Percentiles rank a stretch among this genome's conserved stretches.
Evolutionary conservation across 495 filamentous ascomycete species (phyloP).

Genomic region (Podospora appendiculata): DNA sequence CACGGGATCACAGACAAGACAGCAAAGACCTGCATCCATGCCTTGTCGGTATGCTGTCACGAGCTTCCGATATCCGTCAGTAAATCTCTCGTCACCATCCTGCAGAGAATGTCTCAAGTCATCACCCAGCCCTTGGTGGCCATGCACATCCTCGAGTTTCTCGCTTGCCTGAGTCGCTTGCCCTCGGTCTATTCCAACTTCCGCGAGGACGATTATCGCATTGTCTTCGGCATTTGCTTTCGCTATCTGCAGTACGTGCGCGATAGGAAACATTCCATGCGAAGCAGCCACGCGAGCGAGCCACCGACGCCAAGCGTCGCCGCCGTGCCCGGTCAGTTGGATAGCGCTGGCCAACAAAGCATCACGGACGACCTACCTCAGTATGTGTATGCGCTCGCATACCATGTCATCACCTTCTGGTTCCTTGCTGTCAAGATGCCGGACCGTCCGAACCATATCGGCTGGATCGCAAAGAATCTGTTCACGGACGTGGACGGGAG

Average conservation of each 20-base stretch:
- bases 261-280: slow-evolving; percentile 38
- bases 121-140: slow-evolving; percentile 88
- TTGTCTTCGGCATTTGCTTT: slow-evolving; percentile 89
- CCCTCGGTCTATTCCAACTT: slow-evolving; percentile 83
- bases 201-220: slow-evolving; percentile 78
- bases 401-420: slow-evolving; percentile 96
- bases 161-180: slow-evolving; percentile 76
- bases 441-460: slow-evolving; percentile 74
- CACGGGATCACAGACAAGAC: slow-evolving; percentile 77
- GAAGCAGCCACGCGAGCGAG: slow-evolving; percentile 24
- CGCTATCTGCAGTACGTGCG: slow-evolving; percentile 71
- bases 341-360: slow-evolving; percentile 23
- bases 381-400: slow-evolving; percentile 87
- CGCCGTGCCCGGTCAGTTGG: slow-evolving; percentile 11
- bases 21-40: slow-evolving; percentile 87
- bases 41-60: slow-evolving; percentile 85
- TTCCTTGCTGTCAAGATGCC: slow-evolving; percentile 79
- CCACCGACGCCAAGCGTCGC: slow-evolving; percentile 21
- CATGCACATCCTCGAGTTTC: slow-evolving; percentile 89
- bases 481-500: slow-evolving; percentile 66
- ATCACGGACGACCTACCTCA: slow-evolving; percentile 62
- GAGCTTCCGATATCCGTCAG: slow-evolving; percentile 79
- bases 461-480: slow-evolving; percentile 87
- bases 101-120: slow-evolving; percentile 88
- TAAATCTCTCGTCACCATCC: slow-evolving; percentile 71